phyloP scores from a whole-genome alignment of 768 basidiomycete genomes.

The Pisolithus sp. region DNA sequence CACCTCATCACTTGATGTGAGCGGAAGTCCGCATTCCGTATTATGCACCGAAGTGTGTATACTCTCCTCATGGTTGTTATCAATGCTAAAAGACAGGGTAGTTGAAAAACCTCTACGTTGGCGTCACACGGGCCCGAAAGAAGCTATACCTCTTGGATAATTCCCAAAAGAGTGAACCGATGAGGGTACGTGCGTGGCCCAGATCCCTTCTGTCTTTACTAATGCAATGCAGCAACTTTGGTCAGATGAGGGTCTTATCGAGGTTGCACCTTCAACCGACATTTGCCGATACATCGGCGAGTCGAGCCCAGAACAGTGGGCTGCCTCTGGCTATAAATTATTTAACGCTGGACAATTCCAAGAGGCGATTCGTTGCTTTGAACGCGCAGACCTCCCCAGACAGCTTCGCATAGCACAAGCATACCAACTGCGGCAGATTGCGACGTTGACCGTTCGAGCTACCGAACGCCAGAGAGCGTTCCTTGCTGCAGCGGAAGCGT shows the following conservation, averaged over 20 bases:
- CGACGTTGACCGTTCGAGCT: slow-evolving; percentile 28
- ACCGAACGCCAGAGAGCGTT: slow-evolving; percentile 33
- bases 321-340: slow-evolving; percentile 30
- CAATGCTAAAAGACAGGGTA: slow-evolving; percentile 16
- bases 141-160: slow-evolving; percentile 66
- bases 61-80: neutral
- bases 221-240: slow-evolving; percentile 43
- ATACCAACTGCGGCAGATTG: slow-evolving; percentile 48
- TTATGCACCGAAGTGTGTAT: slow-evolving; percentile 51
- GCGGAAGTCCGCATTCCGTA: slow-evolving; percentile 44
- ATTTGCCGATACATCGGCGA: slow-evolving; percentile 47
- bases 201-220: slow-evolving; percentile 22
- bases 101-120: slow-evolving; percentile 68
- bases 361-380: slow-evolving; percentile 50
- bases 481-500: slow-evolving; percentile 42
- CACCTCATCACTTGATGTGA: slow-evolving; percentile 32
- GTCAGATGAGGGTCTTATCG: slow-evolving; percentile 39
- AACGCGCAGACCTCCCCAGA: slow-evolving; percentile 36
- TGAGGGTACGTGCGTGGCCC: slow-evolving; percentile 37
- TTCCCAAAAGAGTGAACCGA: slow-evolving; percentile 48
- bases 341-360: slow-evolving; percentile 36
- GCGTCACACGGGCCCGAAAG: slow-evolving; percentile 61
- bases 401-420: slow-evolving; percentile 45
- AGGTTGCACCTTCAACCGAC: slow-evolving; percentile 42
- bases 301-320: slow-evolving; percentile 46